Base-by-base conservation (phyloP, 768 basidiomycete genomes). In the Coprinellus micaceus region DNA sequence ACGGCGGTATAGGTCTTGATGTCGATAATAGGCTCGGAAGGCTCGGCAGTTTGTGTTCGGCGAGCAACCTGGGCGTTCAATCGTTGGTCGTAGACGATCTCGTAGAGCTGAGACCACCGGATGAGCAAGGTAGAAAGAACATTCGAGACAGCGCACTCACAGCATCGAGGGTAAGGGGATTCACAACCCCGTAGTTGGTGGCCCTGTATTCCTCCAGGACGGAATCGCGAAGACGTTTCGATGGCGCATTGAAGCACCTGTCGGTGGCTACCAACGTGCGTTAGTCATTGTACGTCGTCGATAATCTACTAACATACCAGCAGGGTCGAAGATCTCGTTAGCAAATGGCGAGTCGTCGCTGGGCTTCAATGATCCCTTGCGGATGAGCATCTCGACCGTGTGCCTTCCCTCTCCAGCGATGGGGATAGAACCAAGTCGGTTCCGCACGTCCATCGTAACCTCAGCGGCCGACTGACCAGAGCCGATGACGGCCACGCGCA, bases 131-230 rank as follows among this genome's bases (percentile, higher is more conserved):
- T 52, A 13, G 19, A 28, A 21, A 56, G n/a, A n/a, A 11, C 39
- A 30, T 22, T 19, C 15, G 19, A 9, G 45, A 39, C 3, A 30
- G 17, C 41, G 33, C 13, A 59, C 74, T 54, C 57, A 76, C 77
- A 22, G 58, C 56, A 56, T 77, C 75, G n/a, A 79, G 64, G 17
- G 79, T 82, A 17, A 66, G 62, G 37, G 77, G 74, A 61, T 80
- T 82, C 4, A 82, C 77, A 21, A 82, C 78, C 6, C 81, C 75
- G 61, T 83, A 82, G 64, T 83, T 82, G 9, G 82, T 80, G 43
- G 64, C 66, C 59, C 73, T 72, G 56, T 81, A 80, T 54, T 82
- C 82, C 29, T 66, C 65, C 3, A 76, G 65, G 7, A 75, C 65
- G 33, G 63, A 57, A 28, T 71, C 67, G 15, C 79, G 71, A 28